These are phyloP conservation scores for Sporothrix brunneoviolacea DNA, from an alignment of 2,329 filamentous ascomycete genomes.

Conservation along the genomic window DNA sequence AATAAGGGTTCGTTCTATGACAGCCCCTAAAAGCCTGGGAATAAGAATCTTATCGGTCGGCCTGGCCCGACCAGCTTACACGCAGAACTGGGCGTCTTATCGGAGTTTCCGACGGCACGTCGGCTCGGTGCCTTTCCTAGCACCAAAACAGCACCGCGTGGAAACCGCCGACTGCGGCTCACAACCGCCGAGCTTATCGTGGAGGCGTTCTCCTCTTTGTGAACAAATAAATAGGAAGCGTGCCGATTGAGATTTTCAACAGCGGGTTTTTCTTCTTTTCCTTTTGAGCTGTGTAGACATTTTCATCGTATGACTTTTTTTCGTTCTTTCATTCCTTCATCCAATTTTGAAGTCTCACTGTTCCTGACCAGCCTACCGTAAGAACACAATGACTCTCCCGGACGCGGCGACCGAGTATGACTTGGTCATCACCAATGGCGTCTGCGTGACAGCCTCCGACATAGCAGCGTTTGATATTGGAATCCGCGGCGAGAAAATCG, in stretches of 20 bases:
- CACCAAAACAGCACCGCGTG: too few species aligned
- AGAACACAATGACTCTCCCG: background rate
- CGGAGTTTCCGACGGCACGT: background rate
- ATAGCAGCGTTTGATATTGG: constrained; percentile 35
- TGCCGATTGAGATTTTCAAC: background rate
- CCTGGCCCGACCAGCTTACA: background rate
- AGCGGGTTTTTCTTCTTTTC: too few species aligned
- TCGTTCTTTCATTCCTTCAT: too few species aligned
- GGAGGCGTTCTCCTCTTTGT: background rate
- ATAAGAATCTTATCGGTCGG: background rate
- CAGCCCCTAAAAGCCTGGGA: too few species aligned
- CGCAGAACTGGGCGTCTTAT: too few species aligned
- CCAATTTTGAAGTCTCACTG: too few species aligned
- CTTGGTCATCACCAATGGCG: constrained; percentile 36
- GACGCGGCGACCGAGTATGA: constrained; percentile 25
- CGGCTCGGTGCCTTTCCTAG: too few species aligned
- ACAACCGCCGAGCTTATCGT: constrained; percentile 7
- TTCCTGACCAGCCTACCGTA: background rate
- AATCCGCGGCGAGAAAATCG: constrained; percentile 37
- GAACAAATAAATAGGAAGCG: background rate
- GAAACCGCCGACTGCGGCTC: background rate
- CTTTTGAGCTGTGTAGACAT: too few species aligned
- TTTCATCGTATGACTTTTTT: too few species aligned
- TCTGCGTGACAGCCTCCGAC: constrained; percentile 37
- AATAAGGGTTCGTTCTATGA: too few species aligned